Base-by-base conservation (phyloP, 345 rosid species). In the Cardamine chenopodiifolia region DNA sequence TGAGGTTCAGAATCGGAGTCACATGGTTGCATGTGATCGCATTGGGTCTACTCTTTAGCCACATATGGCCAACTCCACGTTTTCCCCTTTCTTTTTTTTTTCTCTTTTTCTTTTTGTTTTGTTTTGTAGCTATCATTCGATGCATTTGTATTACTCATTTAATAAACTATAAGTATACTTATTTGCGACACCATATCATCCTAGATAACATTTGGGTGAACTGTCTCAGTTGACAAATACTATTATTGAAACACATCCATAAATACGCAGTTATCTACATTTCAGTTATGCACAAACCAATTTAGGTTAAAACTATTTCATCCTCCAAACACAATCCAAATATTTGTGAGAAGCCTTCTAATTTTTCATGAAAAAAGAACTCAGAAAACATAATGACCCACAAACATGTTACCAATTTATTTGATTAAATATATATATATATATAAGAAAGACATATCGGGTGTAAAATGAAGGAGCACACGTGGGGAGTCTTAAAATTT, bases 51-150 rank as follows among this genome's bases (percentile, higher is more conserved):
- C 79, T 49, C 42, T 69, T 76, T 76, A 69, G 58, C 75, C 79
- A 76, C 79, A 76, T 76, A 69, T 69, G 79, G 74, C 79, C 79
- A 76, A 76, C 70, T 54, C 50, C 79, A 76, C 65, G 70, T 69
- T 76, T 76, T 32, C 15, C 13, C 74, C 32, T 56, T 63, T 39
- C 8, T 26, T 18, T 35, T 1, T 1, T n/a, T 4, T 55, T 29
- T 57, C n/a, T 15, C 4, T n/a, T 0, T 22, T 57, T 11, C 6
- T n/a, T n/a, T n/a, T n/a, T n/a, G n/a, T n/a, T n/a, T n/a, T n/a
- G n/a, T 58, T 61, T 62, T 76, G 19, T 76, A 62, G 75, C 66
- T 44, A 62, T 54, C 59, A 69, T 76, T 76, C 50, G 65, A 69
- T 69, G 74, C 49, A 76, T 62, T 61, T 68, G 35, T 59, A 58